phyloP scores from a whole-genome alignment of 495 filamentous ascomycete genomes.

The Pyrenula massariospora region DNA sequence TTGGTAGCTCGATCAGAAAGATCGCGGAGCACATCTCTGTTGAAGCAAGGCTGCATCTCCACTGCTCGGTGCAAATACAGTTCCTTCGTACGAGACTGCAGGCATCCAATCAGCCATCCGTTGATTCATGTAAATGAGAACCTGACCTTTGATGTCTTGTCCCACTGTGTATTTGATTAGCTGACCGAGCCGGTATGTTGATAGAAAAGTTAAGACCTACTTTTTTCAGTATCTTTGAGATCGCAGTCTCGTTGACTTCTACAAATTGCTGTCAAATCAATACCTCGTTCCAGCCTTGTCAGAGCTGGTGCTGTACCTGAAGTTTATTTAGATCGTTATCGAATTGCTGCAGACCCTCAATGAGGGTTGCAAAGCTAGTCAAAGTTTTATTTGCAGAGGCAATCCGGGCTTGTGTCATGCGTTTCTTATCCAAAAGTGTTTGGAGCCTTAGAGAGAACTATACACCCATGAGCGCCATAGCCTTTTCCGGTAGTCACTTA shows the following conservation, averaged over 20 bases:
- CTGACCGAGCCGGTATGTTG: conserved; percentile 10
- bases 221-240: conserved; percentile 98
- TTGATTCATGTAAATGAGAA: conserved; percentile 1
- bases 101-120: conserved; percentile 12
- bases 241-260: conserved; percentile 91
- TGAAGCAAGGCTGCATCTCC: conserved; percentile 97
- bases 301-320: conserved; percentile 48
- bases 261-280: conserved; percentile 76
- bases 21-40: conserved; percentile 88
- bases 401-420: conserved; percentile 66
- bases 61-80: conserved; percentile 91
- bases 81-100: conserved; percentile 86
- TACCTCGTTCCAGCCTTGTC: too few species aligned
- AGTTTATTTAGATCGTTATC: conserved; percentile 92
- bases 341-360: conserved; percentile 95
- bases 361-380: conserved; percentile 80
- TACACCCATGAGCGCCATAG: conserved; percentile 2
- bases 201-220: conserved; percentile 24
- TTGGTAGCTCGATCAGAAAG: conserved; percentile 93
- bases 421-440: conserved; percentile 90
- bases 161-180: conserved; percentile 50
- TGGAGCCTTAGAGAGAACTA: conserved; percentile 87
- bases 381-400: conserved; percentile 68
- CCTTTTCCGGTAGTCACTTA: conserved; percentile 1
- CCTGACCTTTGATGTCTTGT: conserved; percentile 89